Evolutionary conservation across 2,329 filamentous ascomycete species (phyloP).

Genomic region (Pseudonectria buxi): DNA sequence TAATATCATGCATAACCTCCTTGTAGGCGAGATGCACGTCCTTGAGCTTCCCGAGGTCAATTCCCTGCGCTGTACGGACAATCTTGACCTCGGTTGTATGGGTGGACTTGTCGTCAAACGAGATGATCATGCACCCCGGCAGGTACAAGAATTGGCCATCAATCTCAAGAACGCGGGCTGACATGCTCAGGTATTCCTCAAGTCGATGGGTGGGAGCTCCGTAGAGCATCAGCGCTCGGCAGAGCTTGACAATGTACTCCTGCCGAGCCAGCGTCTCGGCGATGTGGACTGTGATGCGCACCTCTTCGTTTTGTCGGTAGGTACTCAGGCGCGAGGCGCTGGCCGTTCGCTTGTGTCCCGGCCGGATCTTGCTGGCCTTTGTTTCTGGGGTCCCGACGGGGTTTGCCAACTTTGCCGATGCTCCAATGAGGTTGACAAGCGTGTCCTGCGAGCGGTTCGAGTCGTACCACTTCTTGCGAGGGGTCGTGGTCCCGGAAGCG

Average conservation of each 20-base stretch:
- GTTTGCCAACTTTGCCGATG: conserved; percentile 8
- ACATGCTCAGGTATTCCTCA: conserved; percentile 85
- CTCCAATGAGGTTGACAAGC: conserved; percentile 29
- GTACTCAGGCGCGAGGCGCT: conserved; percentile 32
- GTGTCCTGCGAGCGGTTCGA: conserved; percentile 41
- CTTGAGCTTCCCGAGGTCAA: conserved; percentile 55
- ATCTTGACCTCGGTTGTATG: conserved; percentile 63
- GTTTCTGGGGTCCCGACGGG: conserved; percentile 13
- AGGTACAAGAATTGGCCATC: conserved; percentile 85
- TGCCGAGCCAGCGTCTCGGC: conserved; percentile 68
- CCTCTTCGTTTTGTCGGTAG: conserved; percentile 37
- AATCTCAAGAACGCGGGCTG: conserved; percentile 74
- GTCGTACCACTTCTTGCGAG: conserved; percentile 42
- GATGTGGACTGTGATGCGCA: conserved; percentile 44
- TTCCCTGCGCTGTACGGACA: conserved; percentile 50
- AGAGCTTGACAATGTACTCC: conserved; percentile 76
- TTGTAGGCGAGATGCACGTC: conserved; percentile 59
- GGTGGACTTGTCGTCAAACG: conserved; percentile 66
- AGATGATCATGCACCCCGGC: conserved; percentile 87
- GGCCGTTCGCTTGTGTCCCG: conserved; percentile 29
- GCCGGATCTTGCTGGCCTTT: conserved; percentile 24
- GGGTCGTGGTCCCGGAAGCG: conserved; percentile 35
- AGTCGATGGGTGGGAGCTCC: conserved; percentile 85
- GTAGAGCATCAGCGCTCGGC: conserved; percentile 76
- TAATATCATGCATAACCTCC: conserved; percentile 54